phyloP scores from a whole-genome alignment of 345 rosid species.

The Physaria fendleri region DNA sequence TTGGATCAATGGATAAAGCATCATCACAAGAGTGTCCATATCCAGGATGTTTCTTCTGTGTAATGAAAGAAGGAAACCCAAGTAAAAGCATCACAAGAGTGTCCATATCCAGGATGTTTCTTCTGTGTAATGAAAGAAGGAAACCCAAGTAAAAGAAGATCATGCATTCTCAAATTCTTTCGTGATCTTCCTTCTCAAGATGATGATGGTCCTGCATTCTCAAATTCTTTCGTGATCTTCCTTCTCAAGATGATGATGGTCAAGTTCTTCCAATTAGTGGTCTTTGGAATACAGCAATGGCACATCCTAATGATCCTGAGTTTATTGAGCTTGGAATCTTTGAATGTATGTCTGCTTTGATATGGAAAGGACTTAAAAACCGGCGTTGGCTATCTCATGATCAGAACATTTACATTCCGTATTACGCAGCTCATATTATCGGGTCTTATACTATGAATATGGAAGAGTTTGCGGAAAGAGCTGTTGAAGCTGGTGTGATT shows the following conservation, averaged over 20 bases:
- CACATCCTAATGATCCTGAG: constrained; percentile 97
- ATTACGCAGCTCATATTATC: constrained; percentile 95
- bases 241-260: constrained; percentile 91
- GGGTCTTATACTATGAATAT: constrained; percentile 99
- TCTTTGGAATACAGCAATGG: constrained; percentile 99
- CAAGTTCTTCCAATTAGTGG: constrained; percentile 99
- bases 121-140: constrained; percentile 99
- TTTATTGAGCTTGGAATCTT: constrained; percentile 93
- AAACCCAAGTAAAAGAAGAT: constrained; percentile 88
- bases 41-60: constrained; percentile 99
- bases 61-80: constrained; percentile 99
- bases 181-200: constrained; percentile 93
- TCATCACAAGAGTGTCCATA: constrained; percentile 86
- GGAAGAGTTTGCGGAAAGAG: constrained; percentile 91
- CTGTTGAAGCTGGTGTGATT: constrained; percentile 81
- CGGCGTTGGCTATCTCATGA: constrained; percentile 95
- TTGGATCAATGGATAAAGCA: constrained; percentile 63
- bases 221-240: constrained; percentile 93
- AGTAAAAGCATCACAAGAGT: constrained; percentile 79
- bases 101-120: constrained; percentile 99
- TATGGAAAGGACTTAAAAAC: constrained; percentile 95
- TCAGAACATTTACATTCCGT: constrained; percentile 95
- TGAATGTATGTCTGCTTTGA: constrained; percentile 92
- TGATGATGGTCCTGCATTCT: constrained; percentile 83
- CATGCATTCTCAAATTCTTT: constrained; percentile 84